A percentile compares a stretch with the other conserved stretches of the same genome.
Evolutionary conservation across 495 filamentous ascomycete species (phyloP).

Genomic region (Penicillium robsamsonii): DNA sequence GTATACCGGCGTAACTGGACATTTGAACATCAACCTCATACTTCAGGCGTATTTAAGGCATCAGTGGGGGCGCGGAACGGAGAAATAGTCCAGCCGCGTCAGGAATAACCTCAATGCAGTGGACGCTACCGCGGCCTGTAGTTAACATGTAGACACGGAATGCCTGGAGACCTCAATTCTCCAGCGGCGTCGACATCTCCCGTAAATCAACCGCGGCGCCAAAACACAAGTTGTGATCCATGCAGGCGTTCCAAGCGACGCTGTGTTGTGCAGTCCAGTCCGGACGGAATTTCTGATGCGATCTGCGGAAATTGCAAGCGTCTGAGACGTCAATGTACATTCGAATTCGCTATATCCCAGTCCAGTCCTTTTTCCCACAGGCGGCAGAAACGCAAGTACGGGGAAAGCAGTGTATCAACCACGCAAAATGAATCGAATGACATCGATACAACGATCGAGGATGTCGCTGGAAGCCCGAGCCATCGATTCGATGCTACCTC

Average conservation of each 20-base stretch:
- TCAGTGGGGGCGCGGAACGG: constrained; percentile 2
- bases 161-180: constrained; percentile 5
- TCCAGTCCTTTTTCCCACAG: neutral
- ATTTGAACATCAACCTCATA: neutral
- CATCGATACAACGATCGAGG: neutral
- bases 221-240: constrained; percentile 29
- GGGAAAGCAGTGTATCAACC: neutral
- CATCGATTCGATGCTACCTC: neutral
- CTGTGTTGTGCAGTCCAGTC: constrained; percentile 15
- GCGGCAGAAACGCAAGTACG: constrained; percentile 2
- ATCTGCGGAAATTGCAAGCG: constrained; percentile 24
- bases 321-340: constrained; percentile 25
- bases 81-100: neutral
- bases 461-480: neutral
- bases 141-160: constrained; percentile 8
- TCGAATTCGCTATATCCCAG: constrained; percentile 22
- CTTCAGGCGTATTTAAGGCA: constrained; percentile 2
- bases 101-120: too few relatives aligned
- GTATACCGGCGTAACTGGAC: too few relatives aligned
- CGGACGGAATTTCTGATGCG: neutral
- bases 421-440: neutral
- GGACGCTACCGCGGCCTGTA: neutral
- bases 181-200: neutral
- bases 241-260: constrained; percentile 30
- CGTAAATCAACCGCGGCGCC: constrained; percentile 18